A percentile compares a stretch with the other conserved stretches of the same genome.
phyloP scores from a whole-genome alignment of 768 basidiomycete species.

The Xerocomellus intermedius region DNA sequence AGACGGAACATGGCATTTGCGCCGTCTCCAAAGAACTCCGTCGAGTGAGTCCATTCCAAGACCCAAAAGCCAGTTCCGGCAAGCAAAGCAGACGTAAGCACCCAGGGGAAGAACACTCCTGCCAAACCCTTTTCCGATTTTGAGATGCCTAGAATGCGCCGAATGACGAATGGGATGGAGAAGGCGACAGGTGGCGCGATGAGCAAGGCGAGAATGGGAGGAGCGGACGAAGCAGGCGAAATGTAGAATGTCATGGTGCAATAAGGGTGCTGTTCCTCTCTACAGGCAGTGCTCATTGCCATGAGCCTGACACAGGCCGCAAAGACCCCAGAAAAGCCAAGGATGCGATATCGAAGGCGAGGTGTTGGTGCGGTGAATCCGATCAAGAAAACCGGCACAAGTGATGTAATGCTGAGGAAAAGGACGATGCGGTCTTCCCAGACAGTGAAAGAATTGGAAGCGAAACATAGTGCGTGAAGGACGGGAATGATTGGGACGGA shows the following conservation, averaged over 20 bases:
- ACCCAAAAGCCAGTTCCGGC: conserved; percentile 71
- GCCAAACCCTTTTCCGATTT: conserved; percentile 76
- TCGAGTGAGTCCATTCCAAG: conserved; percentile 74
- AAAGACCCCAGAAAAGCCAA: conserved; percentile 67
- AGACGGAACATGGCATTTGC: conserved; percentile 47
- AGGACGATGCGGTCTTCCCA: conserved; percentile 90
- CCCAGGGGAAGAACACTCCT: conserved; percentile 54
- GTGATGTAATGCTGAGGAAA: conserved; percentile 67
- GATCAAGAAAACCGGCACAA: conserved; percentile 56
- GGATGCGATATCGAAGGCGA: conserved; percentile 70
- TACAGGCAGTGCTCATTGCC: conserved; percentile 79
- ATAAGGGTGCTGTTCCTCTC: conserved; percentile 91
- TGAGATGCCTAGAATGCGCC: conserved; percentile 59
- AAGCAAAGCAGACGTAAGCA: conserved; percentile 58
- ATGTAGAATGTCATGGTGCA: conserved; percentile 90
- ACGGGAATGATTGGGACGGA: conserved; percentile 49
- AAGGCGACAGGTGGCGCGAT: conserved; percentile 57
- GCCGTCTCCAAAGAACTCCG: conserved; percentile 41
- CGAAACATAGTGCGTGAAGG: conserved; percentile 74
- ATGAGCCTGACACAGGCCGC: conserved; percentile 72
- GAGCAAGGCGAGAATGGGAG: conserved; percentile 58
- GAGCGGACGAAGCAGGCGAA: conserved; percentile 63
- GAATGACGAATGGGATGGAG: conserved; percentile 55
- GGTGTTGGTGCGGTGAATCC: conserved; percentile 67
- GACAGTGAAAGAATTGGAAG: conserved; percentile 95